Evolutionary conservation across 2,329 filamentous ascomycete genomes (phyloP).

Genomic region (Beauveria asiatica): DNA sequence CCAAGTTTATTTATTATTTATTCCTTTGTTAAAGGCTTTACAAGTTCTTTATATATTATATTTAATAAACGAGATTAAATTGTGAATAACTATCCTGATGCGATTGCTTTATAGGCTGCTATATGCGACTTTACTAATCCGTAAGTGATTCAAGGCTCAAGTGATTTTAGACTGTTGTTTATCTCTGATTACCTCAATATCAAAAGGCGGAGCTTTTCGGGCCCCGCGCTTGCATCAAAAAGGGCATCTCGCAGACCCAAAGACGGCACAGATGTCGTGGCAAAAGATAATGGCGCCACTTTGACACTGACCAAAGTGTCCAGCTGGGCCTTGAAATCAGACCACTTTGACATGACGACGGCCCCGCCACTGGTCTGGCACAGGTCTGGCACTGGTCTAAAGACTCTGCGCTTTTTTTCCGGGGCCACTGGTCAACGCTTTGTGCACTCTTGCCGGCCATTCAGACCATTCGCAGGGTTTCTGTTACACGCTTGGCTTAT

Average conservation of each 20-base stretch:
- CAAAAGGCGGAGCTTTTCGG: constrained; percentile 1
- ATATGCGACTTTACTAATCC: too few species aligned
- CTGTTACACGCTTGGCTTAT: not conserved
- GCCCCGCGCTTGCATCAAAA: not conserved
- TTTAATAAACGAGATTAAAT: too few species aligned
- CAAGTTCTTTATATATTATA: too few species aligned
- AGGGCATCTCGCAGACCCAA: not conserved
- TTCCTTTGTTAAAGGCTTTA: too few species aligned
- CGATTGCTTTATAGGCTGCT: too few species aligned
- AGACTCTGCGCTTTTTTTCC: not conserved
- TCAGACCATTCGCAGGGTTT: not conserved
- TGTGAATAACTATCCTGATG: too few species aligned
- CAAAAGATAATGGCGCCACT: constrained; percentile 8
- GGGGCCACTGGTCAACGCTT: not conserved
- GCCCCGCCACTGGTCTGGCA: not conserved
- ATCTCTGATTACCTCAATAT: not conserved
- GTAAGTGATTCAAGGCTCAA: too few species aligned
- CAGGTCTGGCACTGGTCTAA: too few species aligned
- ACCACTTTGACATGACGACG: constrained; percentile 9
- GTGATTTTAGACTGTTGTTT: too few species aligned
- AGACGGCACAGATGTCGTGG: not conserved
- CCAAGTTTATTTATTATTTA: too few species aligned
- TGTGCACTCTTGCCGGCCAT: not conserved
- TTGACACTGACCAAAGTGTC: constrained; percentile 3
- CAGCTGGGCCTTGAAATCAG: constrained; percentile 11